These are phyloP conservation scores for Limnanthes douglasii DNA, from an alignment of 345 rosid genomes.

Conservation along the genomic window DNA sequence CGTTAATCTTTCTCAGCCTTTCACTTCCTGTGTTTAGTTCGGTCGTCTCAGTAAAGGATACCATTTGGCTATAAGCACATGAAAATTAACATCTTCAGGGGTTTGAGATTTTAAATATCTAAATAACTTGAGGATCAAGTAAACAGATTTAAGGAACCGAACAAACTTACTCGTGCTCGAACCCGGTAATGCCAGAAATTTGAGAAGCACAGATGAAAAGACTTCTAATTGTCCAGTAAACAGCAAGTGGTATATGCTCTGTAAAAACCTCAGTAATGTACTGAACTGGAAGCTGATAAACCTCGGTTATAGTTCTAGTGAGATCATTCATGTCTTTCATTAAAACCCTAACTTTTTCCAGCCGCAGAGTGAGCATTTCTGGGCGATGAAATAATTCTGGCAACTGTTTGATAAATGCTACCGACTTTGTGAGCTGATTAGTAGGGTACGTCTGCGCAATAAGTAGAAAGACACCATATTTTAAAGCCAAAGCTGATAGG, in stretches of 20 bases:
- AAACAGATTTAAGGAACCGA: not conserved
- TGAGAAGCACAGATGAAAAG: slow-evolving; percentile 50
- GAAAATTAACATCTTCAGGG: not conserved
- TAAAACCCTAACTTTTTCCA: slow-evolving; percentile 34
- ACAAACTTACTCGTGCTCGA: slow-evolving; percentile 39
- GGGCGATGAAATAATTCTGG: slow-evolving; percentile 40
- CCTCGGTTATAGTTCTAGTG: slow-evolving; percentile 36
- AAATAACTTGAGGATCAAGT: too few relatives aligned
- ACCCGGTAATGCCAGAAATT: slow-evolving; percentile 36
- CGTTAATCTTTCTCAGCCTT: slow-evolving; percentile 33
- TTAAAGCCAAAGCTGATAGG: slow-evolving; percentile 68
- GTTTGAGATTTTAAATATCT: too few relatives aligned
- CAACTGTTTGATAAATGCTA: slow-evolving; percentile 65
- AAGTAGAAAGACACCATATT: slow-evolving; percentile 74
- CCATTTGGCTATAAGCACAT: slow-evolving; percentile 23
- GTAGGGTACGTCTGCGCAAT: slow-evolving; percentile 47
- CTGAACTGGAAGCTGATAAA: slow-evolving; percentile 42
- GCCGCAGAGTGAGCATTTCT: slow-evolving; percentile 28
- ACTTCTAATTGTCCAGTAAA: slow-evolving; percentile 71
- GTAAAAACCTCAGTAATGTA: slow-evolving; percentile 31
- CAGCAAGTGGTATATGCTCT: slow-evolving; percentile 50
- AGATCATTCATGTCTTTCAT: slow-evolving; percentile 48
- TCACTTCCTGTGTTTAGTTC: slow-evolving; percentile 52
- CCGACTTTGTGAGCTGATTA: slow-evolving; percentile 64
- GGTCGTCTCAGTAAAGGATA: slow-evolving; percentile 46